A percentile compares a stretch with the other conserved stretches of the same genome.
Conservation (phyloP, 2,329 filamentous ascomycete genomes). For the Magnaporthales sp. region DNA sequence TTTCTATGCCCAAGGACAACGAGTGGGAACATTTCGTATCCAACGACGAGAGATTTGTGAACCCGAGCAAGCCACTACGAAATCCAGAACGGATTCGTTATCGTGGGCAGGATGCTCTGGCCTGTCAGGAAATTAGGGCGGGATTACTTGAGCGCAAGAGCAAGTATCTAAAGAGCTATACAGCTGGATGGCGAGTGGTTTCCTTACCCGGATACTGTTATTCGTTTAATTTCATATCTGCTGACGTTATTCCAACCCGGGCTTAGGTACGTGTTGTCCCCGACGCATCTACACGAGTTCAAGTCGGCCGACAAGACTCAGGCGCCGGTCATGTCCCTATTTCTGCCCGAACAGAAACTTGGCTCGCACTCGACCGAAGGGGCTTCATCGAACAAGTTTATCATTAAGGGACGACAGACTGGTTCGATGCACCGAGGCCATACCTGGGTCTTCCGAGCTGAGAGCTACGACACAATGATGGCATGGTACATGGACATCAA, state of each 20-base stretch:
- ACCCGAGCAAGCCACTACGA: conserved; percentile 72
- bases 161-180: conserved; percentile 97
- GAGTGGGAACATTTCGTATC: conserved; percentile 84
- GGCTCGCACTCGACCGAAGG: conserved; percentile 79
- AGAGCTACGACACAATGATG: conserved; percentile 87
- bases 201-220: conserved; percentile 35
- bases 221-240: conserved; percentile 13
- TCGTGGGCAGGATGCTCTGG: conserved; percentile 78
- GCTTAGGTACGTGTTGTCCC: conserved; percentile 82
- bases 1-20: conserved; percentile 87
- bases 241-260: conserved; percentile 15
- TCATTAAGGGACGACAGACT: conserved; percentile 91
- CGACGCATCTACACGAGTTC: conserved; percentile 97
- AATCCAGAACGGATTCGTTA: conserved; percentile 79
- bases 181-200: conserved; percentile 64
- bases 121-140: conserved; percentile 74
- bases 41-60: conserved; percentile 76
- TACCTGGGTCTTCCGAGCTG: conserved; percentile 63
- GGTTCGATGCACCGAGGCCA: conserved; percentile 81
- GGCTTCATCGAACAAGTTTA: conserved; percentile 92
- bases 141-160: conserved; percentile 95
- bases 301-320: conserved; percentile 93
- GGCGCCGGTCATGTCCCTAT: conserved; percentile 91
- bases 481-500: conserved; percentile 95
- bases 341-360: conserved; percentile 88